Evolutionary conservation across 306 rosid species (phyloP), one percentile per base, ranked within the genome.

Genomic region (Vicia sativa): DNA sequence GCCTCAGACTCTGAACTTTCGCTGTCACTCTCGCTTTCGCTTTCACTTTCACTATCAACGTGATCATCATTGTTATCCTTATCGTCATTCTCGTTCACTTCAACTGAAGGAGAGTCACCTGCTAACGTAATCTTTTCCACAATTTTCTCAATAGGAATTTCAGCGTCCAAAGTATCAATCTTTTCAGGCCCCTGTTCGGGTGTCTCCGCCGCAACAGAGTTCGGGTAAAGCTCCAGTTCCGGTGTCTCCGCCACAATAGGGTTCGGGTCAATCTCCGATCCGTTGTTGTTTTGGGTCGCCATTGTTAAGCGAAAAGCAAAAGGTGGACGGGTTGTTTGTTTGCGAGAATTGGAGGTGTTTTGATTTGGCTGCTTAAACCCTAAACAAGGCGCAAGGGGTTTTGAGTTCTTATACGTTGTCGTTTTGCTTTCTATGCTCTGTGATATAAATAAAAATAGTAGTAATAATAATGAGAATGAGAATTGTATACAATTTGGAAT

Each of bases 101-200:
- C 60, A 43, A 37, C 28, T 38, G 66, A 29, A 69, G 34, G 72
- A 67, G 19, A 15, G 11, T 34, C 80, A 2, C 74, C 72, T 11
- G 45, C 55, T 79, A 86, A 82, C 68, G 74, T 82, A 16, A 90
- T 86, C 65, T 78, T 91, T 26, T 76, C 81, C 39, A 86, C 65
- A 12, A 56, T 81, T 66, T 83, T 79, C 68, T 68, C 91, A 64
- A 82, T 79, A 54, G 72, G 62, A 13, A 38, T 52, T 7, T 62
- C 43, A 54, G 29, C 53, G 42, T 70, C 65, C 62, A 48, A 74
- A 74, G 53, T 37, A 44, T 19, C 81, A 26, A 71, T 4, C 28
- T 66, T 65, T 45, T 63, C 74, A 65, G 62, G 8, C 49, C 68
- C 75, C 11, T 9, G 46, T 19, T 43, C 37, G 7, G 25, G 35